Base-by-base conservation (phyloP, 805 yeast species). In the Suhomyces sp. region DNA sequence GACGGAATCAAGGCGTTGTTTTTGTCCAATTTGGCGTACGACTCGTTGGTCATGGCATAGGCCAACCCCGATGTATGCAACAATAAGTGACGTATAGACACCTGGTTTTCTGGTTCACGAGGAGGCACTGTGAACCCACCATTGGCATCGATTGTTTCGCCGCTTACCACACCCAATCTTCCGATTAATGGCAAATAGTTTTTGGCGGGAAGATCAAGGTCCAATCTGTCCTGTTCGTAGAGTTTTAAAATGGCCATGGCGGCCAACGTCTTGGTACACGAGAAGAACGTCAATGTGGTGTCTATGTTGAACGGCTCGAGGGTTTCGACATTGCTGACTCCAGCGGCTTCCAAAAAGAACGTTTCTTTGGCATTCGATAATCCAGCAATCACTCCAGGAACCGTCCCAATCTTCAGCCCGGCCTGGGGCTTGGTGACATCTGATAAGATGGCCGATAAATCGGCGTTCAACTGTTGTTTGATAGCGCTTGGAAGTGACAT, bases 211-310 rank as follows among this genome's bases (percentile, higher is more conserved):
- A 30, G 50, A 29, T 67, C 70, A 31, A 68, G 43, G 5, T 57
- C 54, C 5, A 68, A 41, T 25, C 43, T 41, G 1, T 63, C 65
- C 17, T 51, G 51, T 20, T 65, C 68, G 26, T 51, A 51, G 16
- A 68, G 53, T 15, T 54, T 51, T 19, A 67, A 48, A n/a, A 59
- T 40, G 3, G 64, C 71, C 50, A 61, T 54, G 6, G 37, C 56
- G 1, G 73, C 60, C 25, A 64, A 45, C 5, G 65, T 44, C 39
- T 64, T 64, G 8, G 68, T 56, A 26, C 59, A 56, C 6, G 69
- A 63, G 34, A 40, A 61, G 18, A 30, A 46, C 4, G 50, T 36
- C 21, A 60, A 40, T 4, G 45, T 36, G 25, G 52, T 44, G 28
- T 60, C 56, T 3, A 33, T 25, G 12, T 32, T 5, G 1, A 53